Base-by-base conservation (phyloP, 305 asterid genomes). In the Fraxinus dipetala region DNA sequence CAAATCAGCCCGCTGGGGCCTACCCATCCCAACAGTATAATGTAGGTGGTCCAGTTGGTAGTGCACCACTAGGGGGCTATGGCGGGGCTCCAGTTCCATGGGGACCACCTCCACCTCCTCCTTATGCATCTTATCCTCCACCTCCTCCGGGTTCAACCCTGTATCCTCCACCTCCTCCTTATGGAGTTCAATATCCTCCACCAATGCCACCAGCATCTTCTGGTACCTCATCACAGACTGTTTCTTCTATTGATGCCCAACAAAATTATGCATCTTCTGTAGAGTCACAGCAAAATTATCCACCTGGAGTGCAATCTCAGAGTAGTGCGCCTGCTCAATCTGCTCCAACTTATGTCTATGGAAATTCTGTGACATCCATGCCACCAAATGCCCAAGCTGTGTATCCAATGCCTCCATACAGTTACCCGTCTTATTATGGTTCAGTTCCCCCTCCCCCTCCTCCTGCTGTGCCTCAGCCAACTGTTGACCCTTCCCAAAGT, bases 111-210 rank as follows among this genome's bases (percentile, higher is more conserved):
- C n/a, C n/a, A 18, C 93, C 94, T 65, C 98, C n/a, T n/a, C n/a
- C n/a, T n/a, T n/a, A n/a, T n/a, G 80, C 95, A 30, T 51, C 85
- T 45, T 91, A 91, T 77, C 97, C 96, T 3, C 98, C 96, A 75
- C 98, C 93, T 10, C 97, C 98, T 38, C 98, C 97, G 0, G 98
- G 99, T 31, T 88, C 98, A 76, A 32, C 91, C 78, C 76, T 89
- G 86, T 93, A 92, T 78, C 87, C 93, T 78, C 88, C 93, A 82
- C 85, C 89, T 77, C 85, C 91, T 82, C 91, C 89, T 35, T 94
- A 89, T 83, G 94, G 91, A 77, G 26, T 88, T 82, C 97, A 92
- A 79, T 94, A 91, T 85, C 95, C 92, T 83, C 91, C 92, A 18
- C 92, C 93, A 38, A 35, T 87, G 81, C 97, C 91, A 30, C 84